phyloP scores from a whole-genome alignment of 495 filamentous ascomycete species.

The Podospora pseudocomata region DNA sequence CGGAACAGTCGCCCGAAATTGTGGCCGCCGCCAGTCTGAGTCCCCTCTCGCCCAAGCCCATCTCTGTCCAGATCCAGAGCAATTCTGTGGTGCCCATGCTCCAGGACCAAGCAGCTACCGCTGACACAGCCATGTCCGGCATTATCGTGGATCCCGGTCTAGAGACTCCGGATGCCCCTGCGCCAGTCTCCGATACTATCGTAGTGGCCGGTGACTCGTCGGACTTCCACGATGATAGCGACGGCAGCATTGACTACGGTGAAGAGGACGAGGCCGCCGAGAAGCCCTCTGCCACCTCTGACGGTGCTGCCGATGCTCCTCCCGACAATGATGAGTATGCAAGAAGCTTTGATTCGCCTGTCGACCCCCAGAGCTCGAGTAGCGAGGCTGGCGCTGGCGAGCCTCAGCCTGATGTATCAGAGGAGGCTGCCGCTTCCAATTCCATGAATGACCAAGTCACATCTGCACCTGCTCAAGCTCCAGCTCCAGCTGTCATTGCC shows the following conservation, averaged over 20 bases:
- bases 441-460: constrained; percentile 38
- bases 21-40: constrained; percentile 40
- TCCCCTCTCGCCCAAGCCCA: constrained; percentile 29
- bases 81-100: constrained; percentile 32
- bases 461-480: constrained; percentile 25
- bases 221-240: constrained; percentile 26
- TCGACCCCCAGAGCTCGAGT: constrained; percentile 25
- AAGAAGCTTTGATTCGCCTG: constrained; percentile 47
- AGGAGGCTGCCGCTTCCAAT: constrained; percentile 26
- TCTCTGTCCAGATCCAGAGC: constrained; percentile 30
- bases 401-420: constrained; percentile 41
- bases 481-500: not conserved
- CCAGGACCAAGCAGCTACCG: constrained; percentile 34
- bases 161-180: constrained; percentile 8
- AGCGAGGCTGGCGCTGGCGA: constrained; percentile 19
- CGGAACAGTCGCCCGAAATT: constrained; percentile 31
- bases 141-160: constrained; percentile 19
- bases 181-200: constrained; percentile 28
- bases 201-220: constrained; percentile 30
- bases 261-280: constrained; percentile 25
- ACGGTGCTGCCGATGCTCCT: constrained; percentile 25
- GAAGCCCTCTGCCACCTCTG: constrained; percentile 4
- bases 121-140: constrained; percentile 11
- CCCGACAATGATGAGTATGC: constrained; percentile 44
- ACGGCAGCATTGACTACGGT: constrained; percentile 35